Conservation (phyloP, 2,329 filamentous ascomycete species). For the Hortaea werneckii region DNA sequence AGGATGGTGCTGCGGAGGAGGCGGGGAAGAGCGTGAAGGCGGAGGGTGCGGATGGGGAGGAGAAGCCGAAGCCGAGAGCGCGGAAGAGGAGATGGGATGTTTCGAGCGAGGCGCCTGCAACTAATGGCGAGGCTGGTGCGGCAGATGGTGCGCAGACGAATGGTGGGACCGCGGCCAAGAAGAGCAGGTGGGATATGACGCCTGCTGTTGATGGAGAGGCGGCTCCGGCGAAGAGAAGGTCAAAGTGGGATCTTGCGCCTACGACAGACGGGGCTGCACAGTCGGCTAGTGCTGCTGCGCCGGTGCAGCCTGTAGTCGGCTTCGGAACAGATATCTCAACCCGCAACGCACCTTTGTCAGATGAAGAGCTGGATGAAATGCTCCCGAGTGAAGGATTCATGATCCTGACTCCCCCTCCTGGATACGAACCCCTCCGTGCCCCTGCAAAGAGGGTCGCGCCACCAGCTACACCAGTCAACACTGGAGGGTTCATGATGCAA, state of each 20-base stretch:
- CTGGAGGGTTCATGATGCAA: slow-evolving; percentile 92
- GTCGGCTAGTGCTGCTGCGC: slow-evolving; percentile 67
- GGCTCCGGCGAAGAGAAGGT: slow-evolving; percentile 62
- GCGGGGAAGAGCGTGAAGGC: slow-evolving; percentile 38
- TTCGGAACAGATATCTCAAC: slow-evolving; percentile 75
- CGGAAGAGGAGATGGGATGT: slow-evolving; percentile 96
- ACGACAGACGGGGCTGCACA: slow-evolving; percentile 57
- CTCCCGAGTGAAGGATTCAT: slow-evolving; percentile 89
- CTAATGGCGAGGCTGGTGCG: slow-evolving; percentile 29
- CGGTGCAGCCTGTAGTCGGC: slow-evolving; percentile 47
- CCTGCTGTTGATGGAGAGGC: slow-evolving; percentile 41
- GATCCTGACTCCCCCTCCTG: slow-evolving; percentile 78
- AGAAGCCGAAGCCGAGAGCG: slow-evolving; percentile 58
- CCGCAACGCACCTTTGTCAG: slow-evolving; percentile 73
- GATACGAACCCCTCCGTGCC: slow-evolving; percentile 75
- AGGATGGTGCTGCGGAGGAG: slow-evolving; percentile 59
- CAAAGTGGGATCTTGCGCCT: slow-evolving; percentile 86
- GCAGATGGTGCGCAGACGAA: slow-evolving; percentile 12
- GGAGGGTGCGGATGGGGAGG: slow-evolving; percentile 52
- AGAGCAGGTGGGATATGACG: slow-evolving; percentile 81
- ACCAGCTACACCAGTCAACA: slow-evolving; percentile 56
- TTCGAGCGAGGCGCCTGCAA: slow-evolving; percentile 40
- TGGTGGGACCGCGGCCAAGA: slow-evolving; percentile 40
- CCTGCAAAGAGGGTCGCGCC: slow-evolving; percentile 65
- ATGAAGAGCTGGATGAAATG: slow-evolving; percentile 88